Evolutionary conservation across 805 yeast genomes (phyloP).

Genomic region (Candida hungchunana): DNA sequence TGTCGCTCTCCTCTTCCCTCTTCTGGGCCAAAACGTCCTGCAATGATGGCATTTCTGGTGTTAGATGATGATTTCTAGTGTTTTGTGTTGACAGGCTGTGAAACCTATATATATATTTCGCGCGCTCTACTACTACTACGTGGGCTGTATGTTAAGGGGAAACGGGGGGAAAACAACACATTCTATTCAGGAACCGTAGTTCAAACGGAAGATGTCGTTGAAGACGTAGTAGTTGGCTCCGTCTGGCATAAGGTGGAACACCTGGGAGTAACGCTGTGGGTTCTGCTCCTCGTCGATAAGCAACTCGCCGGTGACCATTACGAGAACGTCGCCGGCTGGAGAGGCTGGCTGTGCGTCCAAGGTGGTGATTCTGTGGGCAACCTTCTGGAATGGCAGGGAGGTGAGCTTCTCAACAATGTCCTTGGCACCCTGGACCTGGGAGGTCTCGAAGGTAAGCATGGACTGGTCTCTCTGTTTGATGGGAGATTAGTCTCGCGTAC

Average conservation of each 20-base stretch:
- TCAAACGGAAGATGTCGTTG: conserved; percentile 95
- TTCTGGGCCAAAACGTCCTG: conserved; percentile 1
- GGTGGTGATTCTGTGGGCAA: conserved; percentile 88
- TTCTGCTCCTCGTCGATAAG: conserved; percentile 89
- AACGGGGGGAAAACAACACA: too few species aligned
- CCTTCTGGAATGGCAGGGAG: conserved; percentile 87
- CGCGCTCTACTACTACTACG: too few species aligned
- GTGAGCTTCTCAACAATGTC: conserved; percentile 88
- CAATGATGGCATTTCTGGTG: background rate
- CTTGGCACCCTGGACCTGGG: conserved; percentile 92
- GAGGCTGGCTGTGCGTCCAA: conserved; percentile 98
- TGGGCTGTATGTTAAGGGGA: too few species aligned
- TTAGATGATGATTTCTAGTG: background rate
- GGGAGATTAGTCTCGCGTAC: conserved; percentile 1
- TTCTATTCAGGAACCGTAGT: conserved; percentile 53
- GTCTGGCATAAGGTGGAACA: conserved; percentile 94
- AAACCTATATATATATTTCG: too few species aligned
- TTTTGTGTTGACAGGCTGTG: background rate
- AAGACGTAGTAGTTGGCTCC: conserved; percentile 87
- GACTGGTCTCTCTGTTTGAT: conserved; percentile 73
- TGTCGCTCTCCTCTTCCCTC: background rate
- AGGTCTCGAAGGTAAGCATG: conserved; percentile 94
- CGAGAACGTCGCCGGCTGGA: conserved; percentile 86
- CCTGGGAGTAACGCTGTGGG: conserved; percentile 95
- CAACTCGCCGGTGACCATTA: conserved; percentile 96